Conservation (phyloP, 202 grass and related monocot species). For the Panicum hallii region DNA sequence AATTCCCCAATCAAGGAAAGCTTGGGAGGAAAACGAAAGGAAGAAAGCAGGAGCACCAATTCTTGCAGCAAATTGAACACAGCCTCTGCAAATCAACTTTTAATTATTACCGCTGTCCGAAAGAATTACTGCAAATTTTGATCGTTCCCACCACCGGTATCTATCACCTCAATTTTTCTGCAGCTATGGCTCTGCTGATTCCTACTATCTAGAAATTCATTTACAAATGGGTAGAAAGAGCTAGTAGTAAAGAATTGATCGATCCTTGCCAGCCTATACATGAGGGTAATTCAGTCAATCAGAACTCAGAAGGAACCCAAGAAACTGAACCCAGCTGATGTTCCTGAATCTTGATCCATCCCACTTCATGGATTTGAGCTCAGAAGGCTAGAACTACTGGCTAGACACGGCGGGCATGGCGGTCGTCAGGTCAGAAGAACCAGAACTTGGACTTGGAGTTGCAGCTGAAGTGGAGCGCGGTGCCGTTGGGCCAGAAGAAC, state of each 20-base stretch:
- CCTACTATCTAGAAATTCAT: neutral
- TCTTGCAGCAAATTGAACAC: neutral
- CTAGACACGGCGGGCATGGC: neutral
- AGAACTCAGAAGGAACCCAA: neutral
- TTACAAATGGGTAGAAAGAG: slow-evolving; percentile 25
- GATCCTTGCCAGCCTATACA: slow-evolving; percentile 30
- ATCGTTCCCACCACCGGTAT: slow-evolving; percentile 16
- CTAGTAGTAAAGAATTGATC: neutral
- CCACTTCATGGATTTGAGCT: slow-evolving; percentile 1
- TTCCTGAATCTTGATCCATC: slow-evolving; percentile 20
- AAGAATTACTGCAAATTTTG: neutral
- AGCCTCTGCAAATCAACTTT: neutral
- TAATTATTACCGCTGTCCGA: neutral
- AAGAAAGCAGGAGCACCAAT: neutral
- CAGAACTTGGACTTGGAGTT: slow-evolving; percentile 52
- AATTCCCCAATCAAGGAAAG: neutral
- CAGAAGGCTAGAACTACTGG: neutral
- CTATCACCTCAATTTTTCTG: neutral
- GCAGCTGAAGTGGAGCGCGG: slow-evolving; percentile 47
- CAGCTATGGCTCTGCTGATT: neutral
- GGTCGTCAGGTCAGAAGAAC: neutral
- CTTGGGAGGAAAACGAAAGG: neutral
- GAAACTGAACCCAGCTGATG: neutral
- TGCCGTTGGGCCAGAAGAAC: slow-evolving; percentile 68
- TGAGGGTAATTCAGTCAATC: no score